Conservation (phyloP, 1,139 yeast genomes). For the Suhomyces atakaporum region DNA sequence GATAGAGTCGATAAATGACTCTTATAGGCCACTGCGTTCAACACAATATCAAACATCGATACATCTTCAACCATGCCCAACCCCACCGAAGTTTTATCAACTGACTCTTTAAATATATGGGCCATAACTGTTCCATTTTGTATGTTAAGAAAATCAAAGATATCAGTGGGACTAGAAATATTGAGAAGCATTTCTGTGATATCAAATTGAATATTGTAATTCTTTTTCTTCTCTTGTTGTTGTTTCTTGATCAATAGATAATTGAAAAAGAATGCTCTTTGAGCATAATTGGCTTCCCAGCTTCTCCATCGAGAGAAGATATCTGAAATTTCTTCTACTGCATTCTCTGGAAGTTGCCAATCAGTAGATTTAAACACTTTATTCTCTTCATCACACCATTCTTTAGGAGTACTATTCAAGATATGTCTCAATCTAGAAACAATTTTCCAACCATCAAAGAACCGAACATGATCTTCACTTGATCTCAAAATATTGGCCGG, state of each 20-base stretch:
- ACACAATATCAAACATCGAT: slow-evolving; percentile 16
- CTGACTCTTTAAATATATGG: slow-evolving; percentile 8
- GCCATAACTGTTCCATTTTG: slow-evolving; percentile 16
- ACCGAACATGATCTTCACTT: slow-evolving; percentile 70
- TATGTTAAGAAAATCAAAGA: slow-evolving; percentile 20
- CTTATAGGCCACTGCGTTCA: slow-evolving; percentile 26
- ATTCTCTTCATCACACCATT: slow-evolving; percentile 43
- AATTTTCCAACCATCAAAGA: slow-evolving; percentile 86
- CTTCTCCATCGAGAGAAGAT: slow-evolving; percentile 82
- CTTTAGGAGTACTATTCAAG: slow-evolving; percentile 56
- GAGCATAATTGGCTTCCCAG: slow-evolving; percentile 68
- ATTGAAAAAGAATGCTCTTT: slow-evolving; percentile 55
- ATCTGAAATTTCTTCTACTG: slow-evolving; percentile 54
- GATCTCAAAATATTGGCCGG: slow-evolving; percentile 82
- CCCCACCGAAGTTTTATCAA: slow-evolving; percentile 15
- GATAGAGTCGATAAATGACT: slow-evolving; percentile 26
- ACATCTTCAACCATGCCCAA: slow-evolving; percentile 16
- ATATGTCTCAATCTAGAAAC: slow-evolving; percentile 77
- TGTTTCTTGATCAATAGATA: slow-evolving; percentile 33
- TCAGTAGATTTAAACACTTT: slow-evolving; percentile 20
- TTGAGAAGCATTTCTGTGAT: slow-evolving; percentile 11
- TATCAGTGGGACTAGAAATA: slow-evolving; percentile 7
- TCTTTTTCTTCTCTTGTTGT: slow-evolving; percentile 5
- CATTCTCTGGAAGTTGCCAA: slow-evolving; percentile 52
- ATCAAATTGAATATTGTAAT: slow-evolving; percentile 5